phyloP scores from a whole-genome alignment of 352 stramenopile species.

The Phytophthora pini region DNA sequence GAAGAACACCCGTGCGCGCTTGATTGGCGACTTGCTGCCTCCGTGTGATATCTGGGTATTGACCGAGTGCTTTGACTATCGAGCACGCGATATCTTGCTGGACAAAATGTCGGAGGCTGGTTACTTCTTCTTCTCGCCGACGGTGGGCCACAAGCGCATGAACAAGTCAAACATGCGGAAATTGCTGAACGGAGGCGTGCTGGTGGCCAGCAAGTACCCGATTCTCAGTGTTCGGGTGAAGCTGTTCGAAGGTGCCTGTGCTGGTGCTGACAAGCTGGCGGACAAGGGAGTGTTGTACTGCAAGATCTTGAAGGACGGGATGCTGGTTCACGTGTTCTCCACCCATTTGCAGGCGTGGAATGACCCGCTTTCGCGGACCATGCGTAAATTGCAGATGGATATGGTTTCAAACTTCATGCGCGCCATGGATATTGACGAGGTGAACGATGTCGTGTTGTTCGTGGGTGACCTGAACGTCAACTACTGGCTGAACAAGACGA shows the following conservation, averaged over 20 bases:
- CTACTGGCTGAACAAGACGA: conserved; percentile 77
- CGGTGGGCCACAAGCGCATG: conserved; percentile 70
- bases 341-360: conserved; percentile 85
- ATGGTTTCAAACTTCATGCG: conserved; percentile 65
- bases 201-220: conserved; percentile 75
- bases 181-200: conserved; percentile 73
- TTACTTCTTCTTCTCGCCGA: conserved; percentile 80
- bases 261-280: conserved; percentile 68
- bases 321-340: conserved; percentile 77
- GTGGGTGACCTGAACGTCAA: conserved; percentile 81
- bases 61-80: conserved; percentile 84
- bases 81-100: conserved; percentile 65
- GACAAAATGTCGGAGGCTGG: conserved; percentile 65
- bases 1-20: conserved; percentile 78
- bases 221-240: conserved; percentile 79
- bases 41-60: conserved; percentile 79
- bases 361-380: conserved; percentile 56
- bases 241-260: conserved; percentile 70
- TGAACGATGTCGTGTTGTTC: conserved; percentile 68
- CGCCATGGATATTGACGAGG: conserved; percentile 61
- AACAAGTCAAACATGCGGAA: conserved; percentile 76
- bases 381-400: conserved; percentile 73
- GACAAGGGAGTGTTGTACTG: conserved; percentile 85
- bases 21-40: conserved; percentile 74
- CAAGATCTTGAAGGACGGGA: conserved; percentile 80